phyloP scores from a whole-genome alignment of 495 filamentous ascomycete species.

The Beverwykella pulmonaria region DNA sequence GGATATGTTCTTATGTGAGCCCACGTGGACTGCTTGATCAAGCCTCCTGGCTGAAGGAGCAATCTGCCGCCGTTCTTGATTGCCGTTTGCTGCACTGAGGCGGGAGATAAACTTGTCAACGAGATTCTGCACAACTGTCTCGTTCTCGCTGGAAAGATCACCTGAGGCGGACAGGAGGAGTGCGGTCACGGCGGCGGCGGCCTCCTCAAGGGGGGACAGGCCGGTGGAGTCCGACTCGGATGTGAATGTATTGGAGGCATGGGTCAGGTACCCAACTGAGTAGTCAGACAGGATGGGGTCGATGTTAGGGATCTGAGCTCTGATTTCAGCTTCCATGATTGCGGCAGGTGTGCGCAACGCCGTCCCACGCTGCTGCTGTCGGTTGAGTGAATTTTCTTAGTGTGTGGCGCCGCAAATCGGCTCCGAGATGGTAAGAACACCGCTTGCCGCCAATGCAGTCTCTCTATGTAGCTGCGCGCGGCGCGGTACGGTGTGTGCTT shows the following conservation, averaged over 20 bases:
- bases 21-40: constrained; percentile 94
- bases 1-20: constrained; percentile 90
- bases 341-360: constrained; percentile 9
- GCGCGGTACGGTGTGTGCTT: not conserved
- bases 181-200: constrained; percentile 77
- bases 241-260: constrained; percentile 82
- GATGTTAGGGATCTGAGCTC: constrained; percentile 80
- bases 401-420: constrained; percentile 6
- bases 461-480: not conserved
- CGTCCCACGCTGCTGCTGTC: constrained; percentile 17
- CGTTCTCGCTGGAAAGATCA: constrained; percentile 67
- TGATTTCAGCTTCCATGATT: constrained; percentile 88
- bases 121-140: constrained; percentile 74
- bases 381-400: constrained; percentile 15
- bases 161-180: constrained; percentile 91
- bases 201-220: constrained; percentile 78
- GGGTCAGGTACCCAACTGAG: constrained; percentile 88
- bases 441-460: constrained; percentile 3
- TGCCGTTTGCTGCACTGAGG: constrained; percentile 72
- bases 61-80: constrained; percentile 68
- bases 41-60: constrained; percentile 79
- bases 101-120: constrained; percentile 90
- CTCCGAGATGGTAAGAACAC: not conserved
- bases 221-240: constrained; percentile 70
- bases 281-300: constrained; percentile 92